Base-by-base conservation (phyloP, 352 stramenopile genomes). In the Pythium monospermum region DNA sequence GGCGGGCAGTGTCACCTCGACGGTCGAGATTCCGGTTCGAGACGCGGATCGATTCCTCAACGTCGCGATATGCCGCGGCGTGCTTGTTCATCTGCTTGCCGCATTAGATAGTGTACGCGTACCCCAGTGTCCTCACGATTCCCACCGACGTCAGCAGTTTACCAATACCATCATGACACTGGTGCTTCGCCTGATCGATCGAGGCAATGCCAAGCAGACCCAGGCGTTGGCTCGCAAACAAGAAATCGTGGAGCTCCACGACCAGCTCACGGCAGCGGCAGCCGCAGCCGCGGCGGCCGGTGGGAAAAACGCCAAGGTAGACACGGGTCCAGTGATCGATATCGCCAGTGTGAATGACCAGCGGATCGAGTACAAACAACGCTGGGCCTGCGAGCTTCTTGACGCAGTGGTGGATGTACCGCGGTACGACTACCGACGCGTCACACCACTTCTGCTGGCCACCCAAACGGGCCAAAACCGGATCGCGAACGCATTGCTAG, bases 361-460 rank as follows among this genome's bases (percentile, higher is more conserved):
- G 21, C 49, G 26, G 16, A 55, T 66, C 49, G 51, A 63, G 23
- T 80, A 71, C 39, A 49, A 67, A 41, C 8, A 30, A 0, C 47
- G 30, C 0, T 92, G 78, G 76, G 73, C 73, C 31, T 54, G 53
- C 12, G 30, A 73, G 15, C 32, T 90, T 7, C 59, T 91, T 10
- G 66, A 88, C 36, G 25, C 51, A 22, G 49, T 37, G 6, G 66
- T 79, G 19, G 65, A 70, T 22, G 46, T 81, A 0, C 42, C 39
- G 3, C 68, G 81, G 0, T 87, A 89, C 46, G 59, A 58, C 10
- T 86, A 89, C 28, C n/a, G 39, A 0, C 48, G 43, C 5, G 80
- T 85, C n/a, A 48, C 76, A 0, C 69, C 67, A 0, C 39, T 92
- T 1, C 35, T 89, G 1, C 61, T 92, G 2, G 74, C 76, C 6